Base-by-base conservation (phyloP, 768 basidiomycete species). In the Pisolithus tinctorius region DNA sequence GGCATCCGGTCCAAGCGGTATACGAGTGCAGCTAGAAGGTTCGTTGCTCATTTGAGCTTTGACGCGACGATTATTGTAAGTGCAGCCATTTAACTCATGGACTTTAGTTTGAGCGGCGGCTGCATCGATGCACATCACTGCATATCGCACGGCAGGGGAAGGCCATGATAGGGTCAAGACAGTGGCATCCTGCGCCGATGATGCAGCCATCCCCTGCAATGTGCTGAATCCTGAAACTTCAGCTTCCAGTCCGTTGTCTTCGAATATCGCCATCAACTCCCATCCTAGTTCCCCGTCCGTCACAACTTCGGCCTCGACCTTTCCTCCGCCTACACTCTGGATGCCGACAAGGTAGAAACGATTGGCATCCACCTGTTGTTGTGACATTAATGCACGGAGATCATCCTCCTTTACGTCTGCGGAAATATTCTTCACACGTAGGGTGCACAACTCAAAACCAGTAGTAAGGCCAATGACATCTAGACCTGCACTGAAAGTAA, bases 141-240 rank as follows among this genome's bases (percentile, higher is more conserved):
- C 55, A 52, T 76, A 73, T 1, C 71, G 63, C 4, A 59, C 58
- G n/a, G 74, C 77, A 1, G 81, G 81, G 1, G 66, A 63, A 6
- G 63, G 69, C 79, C 82, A 86, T 10, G 71, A 74, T 41, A 83
- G 70, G 0, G 71, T 73, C 46, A 84, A 58, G 36, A 71, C 66
- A 11, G 79, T 68, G 4, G 62, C 42, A 27, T 69, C 67, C 3
- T 64, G 65, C 4, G 55, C 55, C 3, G 65, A 56, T 9, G 62
- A 66, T 17, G 63, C 64, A 10, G 59, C 73, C 79, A 80, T 80
- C 7, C 71, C 69, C 37, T 71, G 70, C 13, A 67, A 52, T 48
- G 66, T 66, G 34, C 69, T 66, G 45, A 70, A 73, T 37, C 73
- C 60, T 42, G 66, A 65, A 30, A 76, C 64, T 54, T 76, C 75